A percentile compares a stretch with the other conserved stretches of the same genome.
Evolutionary conservation across 345 rosid species (phyloP).

Genomic region (Toxicodendron radicans): DNA sequence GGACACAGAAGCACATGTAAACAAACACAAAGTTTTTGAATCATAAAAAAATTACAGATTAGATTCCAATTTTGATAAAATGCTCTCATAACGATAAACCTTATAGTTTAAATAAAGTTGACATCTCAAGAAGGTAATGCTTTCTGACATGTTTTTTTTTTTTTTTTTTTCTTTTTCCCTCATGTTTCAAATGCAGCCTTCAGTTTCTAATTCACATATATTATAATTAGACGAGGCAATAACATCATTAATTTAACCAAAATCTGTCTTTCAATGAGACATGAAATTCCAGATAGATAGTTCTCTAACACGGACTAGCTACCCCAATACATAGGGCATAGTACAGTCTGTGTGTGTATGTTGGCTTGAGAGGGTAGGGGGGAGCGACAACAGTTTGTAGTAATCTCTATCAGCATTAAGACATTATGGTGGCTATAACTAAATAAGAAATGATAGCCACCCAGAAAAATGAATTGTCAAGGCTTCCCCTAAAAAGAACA

Average conservation of each 20-base stretch:
- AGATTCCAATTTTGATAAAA: background rate
- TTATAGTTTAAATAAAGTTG: too few relatives aligned
- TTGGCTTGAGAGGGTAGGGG: too few relatives aligned
- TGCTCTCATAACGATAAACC: background rate
- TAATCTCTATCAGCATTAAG: background rate
- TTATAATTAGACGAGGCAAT: too few relatives aligned
- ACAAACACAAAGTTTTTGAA: background rate
- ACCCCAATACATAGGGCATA: too few relatives aligned
- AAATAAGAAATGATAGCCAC: background rate
- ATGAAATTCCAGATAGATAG: too few relatives aligned
- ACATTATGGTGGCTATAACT: background rate
- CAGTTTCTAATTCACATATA: too few relatives aligned
- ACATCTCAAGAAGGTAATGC: background rate
- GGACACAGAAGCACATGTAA: background rate
- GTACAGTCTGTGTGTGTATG: too few relatives aligned
- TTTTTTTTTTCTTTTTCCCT: too few relatives aligned
- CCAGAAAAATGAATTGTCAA: background rate
- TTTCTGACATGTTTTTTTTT: too few relatives aligned
- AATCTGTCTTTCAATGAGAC: too few relatives aligned
- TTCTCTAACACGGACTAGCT: too few relatives aligned
- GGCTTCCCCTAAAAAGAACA: background rate
- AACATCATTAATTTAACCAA: too few relatives aligned
- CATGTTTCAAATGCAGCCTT: background rate
- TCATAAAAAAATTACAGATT: background rate
- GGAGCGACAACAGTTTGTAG: background rate